Evolutionary conservation across 2,329 filamentous ascomycete species (phyloP), one percentile per base, ranked within the genome.

Genomic region (Calonectria pauciramosa): DNA sequence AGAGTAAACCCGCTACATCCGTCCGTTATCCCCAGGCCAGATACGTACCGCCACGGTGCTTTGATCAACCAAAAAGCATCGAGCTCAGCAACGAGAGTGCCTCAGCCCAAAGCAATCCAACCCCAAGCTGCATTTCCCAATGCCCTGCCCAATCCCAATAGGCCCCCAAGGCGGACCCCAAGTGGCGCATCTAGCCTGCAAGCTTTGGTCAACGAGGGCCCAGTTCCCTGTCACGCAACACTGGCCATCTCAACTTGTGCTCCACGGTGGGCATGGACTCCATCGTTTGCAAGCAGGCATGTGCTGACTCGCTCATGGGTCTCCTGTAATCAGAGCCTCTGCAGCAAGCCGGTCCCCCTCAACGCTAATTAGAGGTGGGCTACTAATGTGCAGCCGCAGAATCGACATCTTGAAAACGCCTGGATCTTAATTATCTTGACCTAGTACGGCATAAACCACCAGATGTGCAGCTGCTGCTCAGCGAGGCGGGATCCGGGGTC

Each of bases 161-260:
- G 51, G 60, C 47, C 64, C 38, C 41, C 5, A 47, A 51, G n/a
- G 38, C 44, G 41, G 54, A 30, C 59, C 41, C 47, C 66, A 69
- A 60, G 60, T 70, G 56, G 66, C 66, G 59, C 71, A 38, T 65
- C 47, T 71, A 64, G 60, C 32, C 71, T 63, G 41, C 66, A 60
- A 63, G 59, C 74, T 77, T 75, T 68, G 80, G 71, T 80, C 78
- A 73, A 72, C 70, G 68, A 69, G 64, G 64, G 67, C 54, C 72
- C 38, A 75, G 72, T 77, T 70, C 77, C 73, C 76, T 80, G 78
- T 80, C 79, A 76, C 54, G 59, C 64, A 74, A 74, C 71, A 63
- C 74, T 69, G 70, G 59, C 72, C 74, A 76, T 78, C 75, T 74
- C 74, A 76, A 75, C 75, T 69, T 80, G 67, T 69, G 63, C 75